Evolutionary conservation across 257 asterid genomes (phyloP).

Genomic region (Rauvolfia tetraphylla): DNA sequence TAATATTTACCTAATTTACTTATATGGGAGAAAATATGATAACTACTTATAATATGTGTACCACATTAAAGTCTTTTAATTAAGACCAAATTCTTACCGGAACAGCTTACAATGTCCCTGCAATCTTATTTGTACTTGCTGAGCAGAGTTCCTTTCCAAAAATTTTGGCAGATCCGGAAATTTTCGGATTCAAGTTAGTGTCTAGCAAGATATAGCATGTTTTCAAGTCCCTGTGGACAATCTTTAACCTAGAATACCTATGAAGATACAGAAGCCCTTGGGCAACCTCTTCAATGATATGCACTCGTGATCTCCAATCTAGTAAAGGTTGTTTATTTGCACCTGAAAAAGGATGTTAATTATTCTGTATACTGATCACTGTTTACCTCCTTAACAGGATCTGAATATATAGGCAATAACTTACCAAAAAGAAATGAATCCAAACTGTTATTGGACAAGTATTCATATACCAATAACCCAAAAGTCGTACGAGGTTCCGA

Average conservation of each 20-base stretch:
- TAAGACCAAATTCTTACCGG: too few relatives aligned
- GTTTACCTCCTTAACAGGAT: too few relatives aligned
- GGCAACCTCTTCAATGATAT: not conserved
- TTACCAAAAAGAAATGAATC: conserved; percentile 6
- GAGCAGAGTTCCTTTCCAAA: not conserved
- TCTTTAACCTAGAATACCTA: not conserved
- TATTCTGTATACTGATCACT: too few relatives aligned
- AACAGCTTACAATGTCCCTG: not conserved
- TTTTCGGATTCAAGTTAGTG: conserved; percentile 1
- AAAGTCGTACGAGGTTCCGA: not conserved
- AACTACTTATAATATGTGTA: too few relatives aligned
- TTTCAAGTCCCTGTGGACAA: not conserved
- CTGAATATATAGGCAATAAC: not conserved
- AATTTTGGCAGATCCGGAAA: conserved; percentile 10
- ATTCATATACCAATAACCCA: conserved; percentile 5
- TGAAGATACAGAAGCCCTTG: conserved; percentile 7
- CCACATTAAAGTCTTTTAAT: too few relatives aligned
- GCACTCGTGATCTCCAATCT: not conserved
- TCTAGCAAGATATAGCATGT: conserved; percentile 1
- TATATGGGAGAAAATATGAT: too few relatives aligned
- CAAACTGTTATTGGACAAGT: not conserved
- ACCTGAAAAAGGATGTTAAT: not conserved
- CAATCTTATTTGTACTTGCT: not conserved
- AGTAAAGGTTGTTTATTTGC: not conserved
- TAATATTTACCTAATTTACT: too few relatives aligned